Conservation (phyloP, 148 eudicot genomes). For the Polygonum aviculare region DNA sequence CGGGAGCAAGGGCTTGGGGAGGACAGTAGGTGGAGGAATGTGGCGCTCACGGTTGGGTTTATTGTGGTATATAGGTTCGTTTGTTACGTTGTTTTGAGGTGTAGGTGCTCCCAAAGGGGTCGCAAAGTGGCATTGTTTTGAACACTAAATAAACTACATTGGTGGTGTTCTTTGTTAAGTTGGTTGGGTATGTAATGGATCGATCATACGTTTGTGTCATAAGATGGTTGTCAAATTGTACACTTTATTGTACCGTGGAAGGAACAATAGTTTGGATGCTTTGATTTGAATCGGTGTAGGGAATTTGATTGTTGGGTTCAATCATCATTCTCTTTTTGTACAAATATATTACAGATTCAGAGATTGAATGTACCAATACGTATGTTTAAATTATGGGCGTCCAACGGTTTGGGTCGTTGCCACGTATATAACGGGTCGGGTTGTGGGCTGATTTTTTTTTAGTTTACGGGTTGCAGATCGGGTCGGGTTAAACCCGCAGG, state of each 20-base stretch:
- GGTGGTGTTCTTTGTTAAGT: not conserved
- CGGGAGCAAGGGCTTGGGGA: conserved; percentile 71
- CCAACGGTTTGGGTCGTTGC: too few relatives aligned
- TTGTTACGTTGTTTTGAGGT: conserved; percentile 78
- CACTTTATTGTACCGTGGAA: not conserved
- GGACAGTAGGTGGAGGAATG: conserved; percentile 73
- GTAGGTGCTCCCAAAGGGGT: conserved; percentile 60
- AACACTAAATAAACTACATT: conserved; percentile 1
- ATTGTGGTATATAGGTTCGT: conserved; percentile 77
- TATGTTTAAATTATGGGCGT: too few relatives aligned
- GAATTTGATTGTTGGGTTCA: too few relatives aligned
- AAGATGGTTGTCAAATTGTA: not conserved
- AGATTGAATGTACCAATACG: too few relatives aligned
- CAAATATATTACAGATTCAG: too few relatives aligned
- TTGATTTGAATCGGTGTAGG: too few relatives aligned
- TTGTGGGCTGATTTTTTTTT: too few relatives aligned
- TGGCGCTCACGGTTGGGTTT: conserved; percentile 63
- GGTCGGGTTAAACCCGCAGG: too few relatives aligned
- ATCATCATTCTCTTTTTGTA: too few relatives aligned
- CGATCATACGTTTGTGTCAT: conserved; percentile 2
- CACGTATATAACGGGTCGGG: too few relatives aligned
- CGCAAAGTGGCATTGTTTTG: conserved; percentile 36
- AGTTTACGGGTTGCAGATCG: too few relatives aligned
- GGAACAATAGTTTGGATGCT: not conserved
- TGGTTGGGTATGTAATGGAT: not conserved